Base-by-base conservation (phyloP, 108 stramenopile species). In the Pseudonitzschia multiseries region DNA sequence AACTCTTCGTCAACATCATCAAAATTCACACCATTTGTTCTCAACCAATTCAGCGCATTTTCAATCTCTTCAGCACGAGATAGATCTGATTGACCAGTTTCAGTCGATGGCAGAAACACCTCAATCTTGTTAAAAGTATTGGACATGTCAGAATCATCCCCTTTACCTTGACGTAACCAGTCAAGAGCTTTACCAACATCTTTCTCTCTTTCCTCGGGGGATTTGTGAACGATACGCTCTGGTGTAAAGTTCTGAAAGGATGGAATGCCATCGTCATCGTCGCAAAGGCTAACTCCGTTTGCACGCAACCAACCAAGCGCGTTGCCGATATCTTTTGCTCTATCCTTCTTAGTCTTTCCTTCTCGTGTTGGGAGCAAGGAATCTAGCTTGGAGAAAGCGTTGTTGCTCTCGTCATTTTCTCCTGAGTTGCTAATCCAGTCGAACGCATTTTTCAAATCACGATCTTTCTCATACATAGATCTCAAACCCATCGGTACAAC, bases 111-210 rank as follows among this genome's bases (percentile, higher is more conserved):
- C 20, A 75, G 56, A 26, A 57, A 70, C 59, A 33, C 40, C 28
- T 81, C 76, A 65, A 81, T 26, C 15, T 69, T 69, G n/a, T 31
- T 10, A 20, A 67, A 67, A 15, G 43, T 15, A 50, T 33, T 41
- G 12, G 65, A 50, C 9, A 41, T 52, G 73, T 68, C 40, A 83
- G 77, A 69, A 65, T 71, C 78, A 54, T 74, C 59, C 76, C 77
- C 70, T 40, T 82, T 74, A 1, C 46, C 62, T 17, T 61, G 21
- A 13, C 72, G 68, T 43, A 66, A 26, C 69, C 78, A 83, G 32
- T 63, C 50, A 31, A 83, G 54, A 24, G 82, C 82, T 64, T 73
- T 78, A 22, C 63, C 79, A 56, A 73, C 67, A 52, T 76, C 75
- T 48, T 51, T 56, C 20, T 74, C 75, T 24, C 81, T 70, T 10